phyloP scores from a whole-genome alignment of 768 basidiomycete genomes.

The Termitomyces heimii region DNA sequence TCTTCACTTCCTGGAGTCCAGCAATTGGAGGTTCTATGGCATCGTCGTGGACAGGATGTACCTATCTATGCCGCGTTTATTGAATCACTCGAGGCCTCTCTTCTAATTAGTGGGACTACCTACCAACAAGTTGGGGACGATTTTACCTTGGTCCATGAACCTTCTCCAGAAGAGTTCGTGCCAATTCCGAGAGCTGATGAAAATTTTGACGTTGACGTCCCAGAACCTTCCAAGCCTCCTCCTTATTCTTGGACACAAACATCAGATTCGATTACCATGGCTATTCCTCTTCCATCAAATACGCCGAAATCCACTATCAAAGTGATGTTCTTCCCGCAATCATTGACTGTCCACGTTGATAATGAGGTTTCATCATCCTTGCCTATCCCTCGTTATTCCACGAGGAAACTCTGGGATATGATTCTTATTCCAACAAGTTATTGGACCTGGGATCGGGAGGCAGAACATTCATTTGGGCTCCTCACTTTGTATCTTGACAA shows the following conservation, averaged over 20 bases:
- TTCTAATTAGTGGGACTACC: constrained; percentile 52
- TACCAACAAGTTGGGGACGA: constrained; percentile 40
- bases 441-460: constrained; percentile 90
- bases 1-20: constrained; percentile 24
- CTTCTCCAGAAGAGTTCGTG: constrained; percentile 58
- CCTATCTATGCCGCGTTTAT: constrained; percentile 54
- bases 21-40: constrained; percentile 59
- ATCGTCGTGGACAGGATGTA: constrained; percentile 62
- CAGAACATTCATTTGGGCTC: constrained; percentile 58
- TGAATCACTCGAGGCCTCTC: constrained; percentile 35
- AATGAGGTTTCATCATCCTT: constrained; percentile 25
- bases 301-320: constrained; percentile 60
- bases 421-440: constrained; percentile 76
- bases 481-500: constrained; percentile 88
- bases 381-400: constrained; percentile 52
- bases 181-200: constrained; percentile 64
- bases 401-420: constrained; percentile 70
- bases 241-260: constrained; percentile 95
- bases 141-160: constrained; percentile 39
- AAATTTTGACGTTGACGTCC: constrained; percentile 36
- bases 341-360: constrained; percentile 60
- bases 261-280: constrained; percentile 74
- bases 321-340: constrained; percentile 57
- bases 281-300: constrained; percentile 74
- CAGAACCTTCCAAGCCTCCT: constrained; percentile 45